Percentiles rank a stretch among this genome's conserved stretches.
These are phyloP conservation scores for Vigna reflexopilosa DNA, from an alignment of 306 rosid species.

Conservation along the genomic window DNA sequence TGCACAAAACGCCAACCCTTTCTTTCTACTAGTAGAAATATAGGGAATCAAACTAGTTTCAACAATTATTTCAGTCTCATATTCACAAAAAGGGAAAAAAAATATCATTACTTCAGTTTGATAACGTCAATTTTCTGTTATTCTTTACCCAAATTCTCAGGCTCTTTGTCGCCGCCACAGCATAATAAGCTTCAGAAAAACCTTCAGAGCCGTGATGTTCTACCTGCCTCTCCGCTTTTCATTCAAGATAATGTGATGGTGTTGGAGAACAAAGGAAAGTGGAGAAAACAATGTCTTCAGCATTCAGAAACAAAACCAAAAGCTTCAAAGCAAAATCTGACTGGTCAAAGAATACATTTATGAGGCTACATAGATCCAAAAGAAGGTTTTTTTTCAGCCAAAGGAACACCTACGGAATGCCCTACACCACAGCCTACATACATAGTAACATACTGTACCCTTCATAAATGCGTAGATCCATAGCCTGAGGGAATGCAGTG, in stretches of 20 bases:
- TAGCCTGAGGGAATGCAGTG: not conserved
- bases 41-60: constrained; percentile 3
- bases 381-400: no score
- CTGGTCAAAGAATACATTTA: constrained; percentile 9
- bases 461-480: constrained; percentile 4
- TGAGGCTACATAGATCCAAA: not conserved
- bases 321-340: not conserved
- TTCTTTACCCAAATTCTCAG: not conserved
- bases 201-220: not conserved
- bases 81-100: not conserved
- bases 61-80: not conserved
- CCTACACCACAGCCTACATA: not conserved
- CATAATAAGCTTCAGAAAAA: not conserved
- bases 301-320: not conserved
- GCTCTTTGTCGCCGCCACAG: not conserved
- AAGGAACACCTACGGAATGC: not conserved
- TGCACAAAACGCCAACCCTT: constrained; percentile 3
- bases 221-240: not conserved
- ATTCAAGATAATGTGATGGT: not conserved
- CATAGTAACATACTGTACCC: not conserved
- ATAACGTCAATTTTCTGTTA: not conserved
- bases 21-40: not conserved
- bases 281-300: not conserved
- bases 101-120: not conserved
- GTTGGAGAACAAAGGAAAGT: not conserved